phyloP scores from a whole-genome alignment of 2,329 filamentous ascomycete genomes.

The Blastomyces emzantsi region DNA sequence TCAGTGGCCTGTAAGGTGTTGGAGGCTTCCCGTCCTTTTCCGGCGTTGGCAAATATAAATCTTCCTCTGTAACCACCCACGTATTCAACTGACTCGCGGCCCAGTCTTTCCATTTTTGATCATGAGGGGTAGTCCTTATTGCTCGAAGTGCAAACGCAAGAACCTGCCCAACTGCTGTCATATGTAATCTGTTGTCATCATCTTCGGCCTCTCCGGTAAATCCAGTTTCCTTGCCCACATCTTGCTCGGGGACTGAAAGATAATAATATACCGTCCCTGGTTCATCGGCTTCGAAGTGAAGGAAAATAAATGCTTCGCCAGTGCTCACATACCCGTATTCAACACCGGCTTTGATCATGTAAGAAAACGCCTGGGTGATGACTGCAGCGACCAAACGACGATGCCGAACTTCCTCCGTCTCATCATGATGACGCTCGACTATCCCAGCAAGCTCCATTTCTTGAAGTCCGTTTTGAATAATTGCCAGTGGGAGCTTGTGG shows the following conservation, averaged over 20 bases:
- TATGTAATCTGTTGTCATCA: constrained; percentile 20
- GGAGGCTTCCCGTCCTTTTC: constrained; percentile 13
- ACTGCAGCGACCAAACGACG: constrained; percentile 35
- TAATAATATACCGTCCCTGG: constrained; percentile 26
- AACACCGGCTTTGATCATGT: constrained; percentile 42
- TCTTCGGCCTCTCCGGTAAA: constrained; percentile 12
- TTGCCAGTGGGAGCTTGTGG: constrained; percentile 37
- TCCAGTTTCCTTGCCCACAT: constrained; percentile 22
- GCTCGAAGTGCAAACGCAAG: constrained; percentile 25
- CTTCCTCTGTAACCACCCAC: constrained; percentile 22
- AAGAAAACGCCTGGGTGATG: constrained; percentile 42
- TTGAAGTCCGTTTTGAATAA: constrained; percentile 38
- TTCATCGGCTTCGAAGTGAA: constrained; percentile 28
- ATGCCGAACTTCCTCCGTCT: constrained; percentile 29
- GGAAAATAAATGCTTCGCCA: constrained; percentile 38
- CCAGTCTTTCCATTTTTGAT: constrained; percentile 17
- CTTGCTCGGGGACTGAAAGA: constrained; percentile 24
- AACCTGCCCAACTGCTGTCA: constrained; percentile 27
- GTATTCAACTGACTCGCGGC: constrained; percentile 15
- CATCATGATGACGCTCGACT: constrained; percentile 26
- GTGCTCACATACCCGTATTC: constrained; percentile 39
- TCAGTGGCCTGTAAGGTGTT: constrained; percentile 5
- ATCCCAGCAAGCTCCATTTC: constrained; percentile 36
- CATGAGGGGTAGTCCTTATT: constrained; percentile 15
- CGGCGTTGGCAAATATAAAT: constrained; percentile 11